These are phyloP conservation scores for Skeletonema tropicum DNA, from an alignment of 108 stramenopile genomes.

Conservation along the genomic window DNA sequence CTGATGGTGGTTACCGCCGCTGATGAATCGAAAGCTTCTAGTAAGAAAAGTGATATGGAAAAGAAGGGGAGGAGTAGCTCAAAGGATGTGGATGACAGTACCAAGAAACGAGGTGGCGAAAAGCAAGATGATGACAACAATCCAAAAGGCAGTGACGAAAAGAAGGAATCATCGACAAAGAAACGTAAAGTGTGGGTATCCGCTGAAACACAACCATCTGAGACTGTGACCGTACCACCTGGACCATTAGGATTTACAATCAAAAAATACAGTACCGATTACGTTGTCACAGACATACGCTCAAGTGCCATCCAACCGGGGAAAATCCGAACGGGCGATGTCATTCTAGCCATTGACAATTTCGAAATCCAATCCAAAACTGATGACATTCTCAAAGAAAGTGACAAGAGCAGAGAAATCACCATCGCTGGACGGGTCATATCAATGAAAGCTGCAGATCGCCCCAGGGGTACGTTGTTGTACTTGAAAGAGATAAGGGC, in stretches of 20 bases:
- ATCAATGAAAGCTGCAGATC: constrained; percentile 20
- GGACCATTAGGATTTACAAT: constrained; percentile 10
- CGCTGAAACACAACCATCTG: background rate
- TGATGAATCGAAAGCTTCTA: too few species aligned
- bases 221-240: constrained; percentile 4
- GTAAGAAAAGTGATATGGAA: too few species aligned
- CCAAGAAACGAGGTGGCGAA: too few species aligned
- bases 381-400: constrained; percentile 8
- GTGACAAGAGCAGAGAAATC: constrained; percentile 9
- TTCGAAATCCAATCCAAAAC: background rate
- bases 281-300: constrained; percentile 3
- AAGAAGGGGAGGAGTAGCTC: too few species aligned
- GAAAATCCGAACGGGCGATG: background rate
- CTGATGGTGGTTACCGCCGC: too few species aligned
- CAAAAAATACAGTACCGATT: constrained; percentile 7
- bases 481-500: constrained; percentile 3
- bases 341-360: constrained; percentile 7
- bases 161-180: constrained; percentile 5
- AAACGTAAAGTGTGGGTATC: constrained; percentile 5
- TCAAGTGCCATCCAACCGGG: constrained; percentile 15
- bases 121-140: background rate
- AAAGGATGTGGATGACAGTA: too few species aligned
- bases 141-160: background rate
- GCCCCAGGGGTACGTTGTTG: constrained; percentile 7
- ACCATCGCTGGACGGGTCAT: constrained; percentile 4